Base-by-base conservation (phyloP, 768 basidiomycete species). In the Trichaptum fuscoviolaceum region DNA sequence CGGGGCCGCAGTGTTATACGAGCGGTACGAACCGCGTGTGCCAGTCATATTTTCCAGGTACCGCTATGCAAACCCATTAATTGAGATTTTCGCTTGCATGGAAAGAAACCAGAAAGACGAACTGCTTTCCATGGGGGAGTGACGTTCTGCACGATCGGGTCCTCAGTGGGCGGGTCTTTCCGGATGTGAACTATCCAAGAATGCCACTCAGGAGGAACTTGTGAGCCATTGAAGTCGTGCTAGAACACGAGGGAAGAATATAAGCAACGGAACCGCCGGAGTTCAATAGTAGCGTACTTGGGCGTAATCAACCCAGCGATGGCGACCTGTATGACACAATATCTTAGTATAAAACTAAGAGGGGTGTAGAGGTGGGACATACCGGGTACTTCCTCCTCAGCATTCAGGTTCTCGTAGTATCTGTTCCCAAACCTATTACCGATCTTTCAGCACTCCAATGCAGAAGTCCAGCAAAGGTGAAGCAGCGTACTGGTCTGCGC, bases 191-290 rank as follows among this genome's bases (percentile, higher is more conserved):
- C 83, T 42, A 98, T 78, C 96, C 96, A 99, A 5, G 95, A 88
- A 79, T 97, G 96, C 96, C 96, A 98, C 78, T 96, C 95, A 0
- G 96, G 86, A 18, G 95, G 92, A 36, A 97, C 89, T 81, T 99
- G 96, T 0, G 93, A 85, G n/a, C 92, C 93, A 72, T 98, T 91
- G 78, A 83, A 89, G 68, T 95, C 86, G 73, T 95, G 92, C 86
- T 93, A 66, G 64, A 52, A 12, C 42, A 12, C 42, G 20, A 52
- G 57, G 68, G 18, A 62, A 64, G 58, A 67, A 62, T 18, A 18
- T 26, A 36, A 68, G 30, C 57, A 58, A 35, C 26, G 20, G 5
- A 65, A 60, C 64, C 35, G 36, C 65, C 58, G 63, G 34, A 15
- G 15, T 17, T 24, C 2, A 35, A 36, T 20, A 63, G 15, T 30